Evolutionary conservation across 1,139 yeast species (phyloP).

Genomic region (Geotrichum histeridarum): DNA sequence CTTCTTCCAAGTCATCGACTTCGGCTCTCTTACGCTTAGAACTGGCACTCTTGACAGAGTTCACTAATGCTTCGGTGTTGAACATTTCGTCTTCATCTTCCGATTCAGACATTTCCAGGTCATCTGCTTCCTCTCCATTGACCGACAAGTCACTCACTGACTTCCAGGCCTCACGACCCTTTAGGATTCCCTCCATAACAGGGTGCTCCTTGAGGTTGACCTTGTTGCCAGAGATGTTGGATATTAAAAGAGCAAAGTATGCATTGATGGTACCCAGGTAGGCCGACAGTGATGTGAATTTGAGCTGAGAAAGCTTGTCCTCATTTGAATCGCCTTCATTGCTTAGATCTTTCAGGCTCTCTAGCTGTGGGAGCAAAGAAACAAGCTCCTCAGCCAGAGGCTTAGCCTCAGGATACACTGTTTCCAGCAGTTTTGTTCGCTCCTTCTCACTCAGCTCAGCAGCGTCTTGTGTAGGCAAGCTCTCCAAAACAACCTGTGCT

Average conservation of each 20-base stretch:
- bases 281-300: constrained; percentile 58
- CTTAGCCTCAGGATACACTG: constrained; percentile 66
- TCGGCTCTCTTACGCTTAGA: constrained; percentile 17
- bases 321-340: constrained; percentile 30
- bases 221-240: constrained; percentile 50
- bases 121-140: constrained; percentile 20
- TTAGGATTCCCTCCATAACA: constrained; percentile 78
- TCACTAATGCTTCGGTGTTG: constrained; percentile 16
- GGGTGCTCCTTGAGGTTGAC: constrained; percentile 77
- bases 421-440: constrained; percentile 29
- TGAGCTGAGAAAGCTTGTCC: constrained; percentile 38
- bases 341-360: constrained; percentile 31
- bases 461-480: constrained; percentile 37
- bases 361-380: constrained; percentile 45
- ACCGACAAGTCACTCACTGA: constrained; percentile 26
- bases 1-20: constrained; percentile 31
- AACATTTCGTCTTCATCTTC: constrained; percentile 25
- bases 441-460: constrained; percentile 41
- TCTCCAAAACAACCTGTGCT: constrained; percentile 22
- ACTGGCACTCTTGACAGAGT: constrained; percentile 18
- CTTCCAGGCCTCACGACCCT: constrained; percentile 86
- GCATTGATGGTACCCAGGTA: constrained; percentile 71
- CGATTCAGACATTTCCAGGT: constrained; percentile 13
- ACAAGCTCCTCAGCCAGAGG: constrained; percentile 68
- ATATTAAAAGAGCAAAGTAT: constrained; percentile 67